Percentiles rank a stretch among this genome's conserved stretches.
Evolutionary conservation across 495 filamentous ascomycete genomes (phyloP).

Genomic region (Chaetomium tenue): DNA sequence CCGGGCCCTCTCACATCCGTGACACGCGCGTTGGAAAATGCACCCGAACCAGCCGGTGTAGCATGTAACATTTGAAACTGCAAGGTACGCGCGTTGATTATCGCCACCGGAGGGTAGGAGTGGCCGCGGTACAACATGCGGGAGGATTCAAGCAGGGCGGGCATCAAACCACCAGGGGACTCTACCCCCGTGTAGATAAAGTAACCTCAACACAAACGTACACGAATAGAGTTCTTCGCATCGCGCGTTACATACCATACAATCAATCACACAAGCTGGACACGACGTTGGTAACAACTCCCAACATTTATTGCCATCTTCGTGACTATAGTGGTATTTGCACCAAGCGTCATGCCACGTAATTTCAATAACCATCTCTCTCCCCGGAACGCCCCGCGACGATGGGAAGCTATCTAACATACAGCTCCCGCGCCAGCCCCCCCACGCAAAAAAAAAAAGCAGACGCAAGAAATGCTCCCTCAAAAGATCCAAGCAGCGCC

Average conservation of each 20-base stretch:
- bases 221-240: too few species aligned
- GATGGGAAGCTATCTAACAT: not conserved
- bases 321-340: not conserved
- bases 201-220: too few species aligned
- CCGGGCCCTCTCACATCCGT: too few species aligned
- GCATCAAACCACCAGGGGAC: too few species aligned
- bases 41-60: too few species aligned
- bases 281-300: not conserved
- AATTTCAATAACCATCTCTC: not conserved
- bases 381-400: not conserved
- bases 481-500: constrained; percentile 9
- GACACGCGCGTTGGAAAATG: too few species aligned
- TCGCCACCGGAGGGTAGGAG: too few species aligned
- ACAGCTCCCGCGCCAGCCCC: not conserved
- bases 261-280: not conserved
- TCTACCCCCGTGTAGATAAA: too few species aligned
- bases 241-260: not conserved
- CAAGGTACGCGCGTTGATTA: too few species aligned
- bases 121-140: too few species aligned
- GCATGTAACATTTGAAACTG: too few species aligned
- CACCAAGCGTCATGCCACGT: constrained; percentile 11
- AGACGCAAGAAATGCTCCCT: not conserved
- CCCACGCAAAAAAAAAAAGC: not conserved
- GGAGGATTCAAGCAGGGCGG: too few species aligned
- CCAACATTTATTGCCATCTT: not conserved